Conservation (phyloP, 2,329 filamentous ascomycete genomes). For the Alternaria tenuissima region DNA sequence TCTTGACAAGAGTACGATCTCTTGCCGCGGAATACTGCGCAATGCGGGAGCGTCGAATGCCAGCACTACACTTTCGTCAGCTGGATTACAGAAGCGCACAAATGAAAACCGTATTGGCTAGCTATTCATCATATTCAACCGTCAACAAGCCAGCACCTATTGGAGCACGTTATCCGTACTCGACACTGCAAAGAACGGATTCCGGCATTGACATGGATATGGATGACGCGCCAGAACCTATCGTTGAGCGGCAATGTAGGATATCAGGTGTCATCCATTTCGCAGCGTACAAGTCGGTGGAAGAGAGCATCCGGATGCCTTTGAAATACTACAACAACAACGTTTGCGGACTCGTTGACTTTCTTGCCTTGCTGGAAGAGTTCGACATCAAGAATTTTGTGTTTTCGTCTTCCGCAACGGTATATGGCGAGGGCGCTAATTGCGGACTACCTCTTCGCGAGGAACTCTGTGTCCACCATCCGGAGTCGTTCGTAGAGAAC, state of each 20-base stretch:
- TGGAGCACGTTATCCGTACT: slow-evolving; percentile 36
- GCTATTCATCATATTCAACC: slow-evolving; percentile 48
- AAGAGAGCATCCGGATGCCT: slow-evolving; percentile 68
- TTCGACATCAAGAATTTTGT: slow-evolving; percentile 71
- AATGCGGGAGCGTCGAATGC: slow-evolving; percentile 52
- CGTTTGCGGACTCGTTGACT: slow-evolving; percentile 68
- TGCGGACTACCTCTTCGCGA: slow-evolving; percentile 62
- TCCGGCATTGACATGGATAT: slow-evolving; percentile 43
- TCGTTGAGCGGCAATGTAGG: slow-evolving; percentile 52
- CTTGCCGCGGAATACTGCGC: slow-evolving; percentile 52
- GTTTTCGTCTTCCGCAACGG: slow-evolving; percentile 73
- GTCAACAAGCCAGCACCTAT: slow-evolving; percentile 24
- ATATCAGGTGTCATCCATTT: slow-evolving; percentile 74
- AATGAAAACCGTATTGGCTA: slow-evolving; percentile 55
- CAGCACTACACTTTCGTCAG: slow-evolving; percentile 57
- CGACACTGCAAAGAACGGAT: slow-evolving; percentile 40
- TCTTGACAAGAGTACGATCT: slow-evolving; percentile 48
- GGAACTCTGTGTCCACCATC: slow-evolving; percentile 63
- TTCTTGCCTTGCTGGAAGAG: slow-evolving; percentile 65
- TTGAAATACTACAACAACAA: slow-evolving; percentile 74
- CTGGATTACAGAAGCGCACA: slow-evolving; percentile 58
- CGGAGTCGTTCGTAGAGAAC: slow-evolving; percentile 56
- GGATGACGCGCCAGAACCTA: slow-evolving; percentile 31
- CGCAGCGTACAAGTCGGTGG: slow-evolving; percentile 72
- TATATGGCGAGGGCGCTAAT: slow-evolving; percentile 63